A percentile compares a stretch with the other conserved stretches of the same genome.
Conservation (phyloP, 2,329 filamentous ascomycete genomes). For the Paraconiothyrium brasiliense region DNA sequence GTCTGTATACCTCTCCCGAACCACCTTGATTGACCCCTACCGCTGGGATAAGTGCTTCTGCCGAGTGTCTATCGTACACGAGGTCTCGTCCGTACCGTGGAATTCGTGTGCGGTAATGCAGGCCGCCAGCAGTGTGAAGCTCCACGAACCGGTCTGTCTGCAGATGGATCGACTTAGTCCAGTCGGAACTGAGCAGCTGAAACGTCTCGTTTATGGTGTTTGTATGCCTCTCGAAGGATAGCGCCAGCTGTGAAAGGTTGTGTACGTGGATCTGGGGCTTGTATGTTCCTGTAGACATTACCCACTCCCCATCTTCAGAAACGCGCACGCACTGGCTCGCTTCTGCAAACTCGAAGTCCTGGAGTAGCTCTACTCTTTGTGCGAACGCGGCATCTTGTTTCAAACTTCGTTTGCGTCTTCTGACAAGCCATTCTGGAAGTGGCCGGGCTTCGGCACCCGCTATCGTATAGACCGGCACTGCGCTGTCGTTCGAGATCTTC, state of each 20-base stretch:
- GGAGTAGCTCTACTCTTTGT: constrained; percentile 91
- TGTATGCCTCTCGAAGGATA: constrained; percentile 95
- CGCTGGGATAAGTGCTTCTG: constrained; percentile 86
- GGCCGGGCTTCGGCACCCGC: constrained; percentile 88
- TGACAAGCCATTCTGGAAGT: constrained; percentile 93
- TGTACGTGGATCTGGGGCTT: constrained; percentile 94
- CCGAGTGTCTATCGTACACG: constrained; percentile 80
- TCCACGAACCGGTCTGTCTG: constrained; percentile 92
- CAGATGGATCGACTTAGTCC: constrained; percentile 92
- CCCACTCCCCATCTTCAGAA: constrained; percentile 96
- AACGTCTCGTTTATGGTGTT: constrained; percentile 92
- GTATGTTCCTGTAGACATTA: constrained; percentile 63
- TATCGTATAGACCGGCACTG: constrained; percentile 92
- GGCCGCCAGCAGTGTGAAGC: constrained; percentile 88
- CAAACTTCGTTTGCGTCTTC: constrained; percentile 81
- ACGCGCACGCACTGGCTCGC: constrained; percentile 89
- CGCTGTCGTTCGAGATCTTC: constrained; percentile 84
- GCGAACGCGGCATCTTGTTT: constrained; percentile 94
- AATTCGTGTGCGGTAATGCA: constrained; percentile 88
- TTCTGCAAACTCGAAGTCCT: constrained; percentile 98
- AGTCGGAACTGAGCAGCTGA: constrained; percentile 85
- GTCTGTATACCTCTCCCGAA: constrained; percentile 87
- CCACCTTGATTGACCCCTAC: constrained; percentile 88
- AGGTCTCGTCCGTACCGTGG: constrained; percentile 93
- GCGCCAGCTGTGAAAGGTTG: constrained; percentile 87